phyloP scores from a whole-genome alignment of 495 filamentous ascomycete genomes.

The Penicillium arizonense region DNA sequence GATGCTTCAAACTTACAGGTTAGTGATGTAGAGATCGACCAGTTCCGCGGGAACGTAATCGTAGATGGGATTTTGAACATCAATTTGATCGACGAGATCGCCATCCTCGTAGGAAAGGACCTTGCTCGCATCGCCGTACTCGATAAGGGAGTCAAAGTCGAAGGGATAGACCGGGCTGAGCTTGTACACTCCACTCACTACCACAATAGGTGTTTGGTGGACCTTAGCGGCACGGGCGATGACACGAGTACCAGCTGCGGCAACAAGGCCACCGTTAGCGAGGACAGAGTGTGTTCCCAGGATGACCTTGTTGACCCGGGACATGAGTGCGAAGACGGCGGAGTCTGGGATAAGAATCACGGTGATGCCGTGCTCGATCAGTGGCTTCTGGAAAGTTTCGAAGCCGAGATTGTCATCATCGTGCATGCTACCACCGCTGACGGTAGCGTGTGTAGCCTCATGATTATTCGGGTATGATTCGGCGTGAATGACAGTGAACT shows the following conservation, averaged over 20 bases:
- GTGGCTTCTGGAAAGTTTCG: slow-evolving; percentile 67
- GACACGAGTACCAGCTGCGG: slow-evolving; percentile 71
- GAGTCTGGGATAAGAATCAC: slow-evolving; percentile 81
- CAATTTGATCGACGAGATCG: slow-evolving; percentile 68
- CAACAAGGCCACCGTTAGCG: slow-evolving; percentile 80
- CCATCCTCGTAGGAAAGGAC: slow-evolving; percentile 74
- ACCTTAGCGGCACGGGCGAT: slow-evolving; percentile 81
- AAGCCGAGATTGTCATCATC: slow-evolving; percentile 50
- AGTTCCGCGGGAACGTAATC: slow-evolving; percentile 82
- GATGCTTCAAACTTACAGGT: slow-evolving; percentile 63
- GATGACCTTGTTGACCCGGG: slow-evolving; percentile 90
- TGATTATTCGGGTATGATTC: slow-evolving; percentile 71
- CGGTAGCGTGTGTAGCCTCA: slow-evolving; percentile 54
- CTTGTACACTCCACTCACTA: slow-evolving; percentile 84
- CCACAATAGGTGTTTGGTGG: slow-evolving; percentile 77
- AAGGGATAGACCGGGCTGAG: slow-evolving; percentile 85
- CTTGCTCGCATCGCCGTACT: slow-evolving; percentile 74
- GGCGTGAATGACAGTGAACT: slow-evolving; percentile 82
- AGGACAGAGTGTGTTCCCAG: slow-evolving; percentile 81
- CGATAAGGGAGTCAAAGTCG: slow-evolving; percentile 71
- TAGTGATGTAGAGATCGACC: slow-evolving; percentile 88
- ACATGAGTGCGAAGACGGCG: slow-evolving; percentile 87
- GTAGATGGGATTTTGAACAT: slow-evolving; percentile 75
- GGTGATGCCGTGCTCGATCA: slow-evolving; percentile 72
- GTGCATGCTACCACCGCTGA: slow-evolving; percentile 47